Conservation (phyloP, 164 flowering plant genomes). For the Stephania japonica region DNA sequence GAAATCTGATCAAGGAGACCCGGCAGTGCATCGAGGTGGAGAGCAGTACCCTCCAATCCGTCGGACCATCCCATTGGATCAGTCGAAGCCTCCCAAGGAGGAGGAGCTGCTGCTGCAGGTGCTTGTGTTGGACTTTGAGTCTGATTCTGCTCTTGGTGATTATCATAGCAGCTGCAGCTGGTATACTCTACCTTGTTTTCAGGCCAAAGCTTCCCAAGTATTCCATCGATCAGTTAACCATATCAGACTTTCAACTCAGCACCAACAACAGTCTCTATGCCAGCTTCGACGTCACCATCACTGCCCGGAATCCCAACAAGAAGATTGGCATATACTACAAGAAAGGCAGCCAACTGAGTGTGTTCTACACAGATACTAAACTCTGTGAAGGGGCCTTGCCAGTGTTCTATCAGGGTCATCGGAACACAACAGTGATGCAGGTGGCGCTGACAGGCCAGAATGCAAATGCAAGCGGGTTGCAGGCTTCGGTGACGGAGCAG, state of each 20-base stretch:
- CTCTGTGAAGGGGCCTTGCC: constrained; percentile 67
- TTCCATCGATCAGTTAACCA: constrained; percentile 46
- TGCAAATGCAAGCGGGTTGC: constrained; percentile 31
- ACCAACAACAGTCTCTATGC: constrained; percentile 45
- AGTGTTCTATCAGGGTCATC: constrained; percentile 79
- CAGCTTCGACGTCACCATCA: constrained; percentile 54
- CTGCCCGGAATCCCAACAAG: constrained; percentile 72
- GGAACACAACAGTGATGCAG: constrained; percentile 58
- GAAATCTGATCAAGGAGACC: constrained; percentile 41
- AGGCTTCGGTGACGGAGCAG: constrained; percentile 31
- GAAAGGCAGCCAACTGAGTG: constrained; percentile 52
- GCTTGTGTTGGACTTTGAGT: constrained; percentile 54
- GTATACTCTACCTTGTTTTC: constrained; percentile 57
- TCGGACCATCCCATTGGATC: constrained; percentile 22
- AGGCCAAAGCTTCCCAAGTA: constrained; percentile 69
- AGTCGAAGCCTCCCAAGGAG: constrained; percentile 38
- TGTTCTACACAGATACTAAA: constrained; percentile 37
- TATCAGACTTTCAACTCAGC: constrained; percentile 42
- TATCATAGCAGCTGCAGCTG: constrained; percentile 33
- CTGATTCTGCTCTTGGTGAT: constrained; percentile 39
- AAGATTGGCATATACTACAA: constrained; percentile 80
- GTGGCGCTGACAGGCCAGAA: constrained; percentile 49
- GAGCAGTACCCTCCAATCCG: constrained; percentile 9
- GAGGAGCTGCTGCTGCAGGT: constrained; percentile 49
- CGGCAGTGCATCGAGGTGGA: not conserved